These are phyloP conservation scores for Hypoxylon trugodes DNA, from an alignment of 495 filamentous ascomycete species.

Conservation along the genomic window DNA sequence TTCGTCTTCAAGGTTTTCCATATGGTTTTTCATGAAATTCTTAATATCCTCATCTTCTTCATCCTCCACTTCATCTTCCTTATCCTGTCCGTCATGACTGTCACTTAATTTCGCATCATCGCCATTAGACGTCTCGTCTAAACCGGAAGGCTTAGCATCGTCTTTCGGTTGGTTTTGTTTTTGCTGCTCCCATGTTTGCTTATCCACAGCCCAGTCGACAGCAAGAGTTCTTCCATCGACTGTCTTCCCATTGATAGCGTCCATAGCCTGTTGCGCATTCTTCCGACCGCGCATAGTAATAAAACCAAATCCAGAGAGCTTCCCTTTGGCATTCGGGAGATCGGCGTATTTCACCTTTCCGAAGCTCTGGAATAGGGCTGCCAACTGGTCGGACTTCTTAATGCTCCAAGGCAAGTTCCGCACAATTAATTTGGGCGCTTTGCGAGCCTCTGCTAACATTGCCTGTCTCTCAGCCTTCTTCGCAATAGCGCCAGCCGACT, in stretches of 20 bases:
- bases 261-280: conserved; percentile 90
- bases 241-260: conserved; percentile 84
- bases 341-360: conserved; percentile 87
- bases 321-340: conserved; percentile 78
- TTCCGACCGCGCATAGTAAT: conserved; percentile 86
- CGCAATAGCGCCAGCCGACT: conserved; percentile 46
- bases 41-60: conserved; percentile 52
- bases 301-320: conserved; percentile 89
- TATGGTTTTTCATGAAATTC: conserved; percentile 55
- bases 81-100: conserved; percentile 36
- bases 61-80: conserved; percentile 44
- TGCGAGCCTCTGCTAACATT: conserved; percentile 61
- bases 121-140: conserved; percentile 43
- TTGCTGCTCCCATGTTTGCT: conserved; percentile 78
- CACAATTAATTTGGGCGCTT: conserved; percentile 86
- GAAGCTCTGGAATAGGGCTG: conserved; percentile 79
- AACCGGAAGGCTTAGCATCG: conserved; percentile 43
- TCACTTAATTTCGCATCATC: conserved; percentile 43
- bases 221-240: conserved; percentile 87
- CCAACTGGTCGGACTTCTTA: conserved; percentile 81
- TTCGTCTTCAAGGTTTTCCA: conserved; percentile 60
- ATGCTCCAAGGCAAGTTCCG: conserved; percentile 97
- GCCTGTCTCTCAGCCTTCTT: conserved; percentile 67
- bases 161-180: conserved; percentile 53
- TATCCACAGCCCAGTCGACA: conserved; percentile 97